Evolutionary conservation across 805 yeast species (phyloP).

Genomic region (Vanderwaltozyma yarrowii): DNA sequence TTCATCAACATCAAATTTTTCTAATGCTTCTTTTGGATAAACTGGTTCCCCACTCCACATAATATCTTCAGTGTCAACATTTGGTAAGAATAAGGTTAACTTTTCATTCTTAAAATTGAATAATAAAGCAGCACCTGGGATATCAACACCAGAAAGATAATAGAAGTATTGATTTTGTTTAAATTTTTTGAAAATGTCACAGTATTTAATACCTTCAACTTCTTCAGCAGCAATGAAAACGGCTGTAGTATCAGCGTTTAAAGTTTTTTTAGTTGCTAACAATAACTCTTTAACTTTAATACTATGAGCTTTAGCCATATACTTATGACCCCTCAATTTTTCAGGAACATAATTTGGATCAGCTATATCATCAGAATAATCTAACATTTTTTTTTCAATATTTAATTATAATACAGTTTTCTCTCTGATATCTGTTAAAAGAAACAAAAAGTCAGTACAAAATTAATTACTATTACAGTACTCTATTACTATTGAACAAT

Average conservation of each 20-base stretch:
- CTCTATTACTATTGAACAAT: no score
- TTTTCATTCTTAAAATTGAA: slow-evolving; percentile 45
- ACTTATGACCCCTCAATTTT: slow-evolving; percentile 33
- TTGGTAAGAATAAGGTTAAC: slow-evolving; percentile 68
- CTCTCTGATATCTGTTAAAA: no score
- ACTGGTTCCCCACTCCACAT: slow-evolving; percentile 96
- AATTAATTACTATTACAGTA: no score
- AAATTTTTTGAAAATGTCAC: slow-evolving; percentile 68
- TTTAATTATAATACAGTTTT: no score
- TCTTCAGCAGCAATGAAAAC: slow-evolving; percentile 55
- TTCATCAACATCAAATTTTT: slow-evolving; percentile 70
- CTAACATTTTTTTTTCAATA: no score
- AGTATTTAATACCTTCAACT: slow-evolving; percentile 52
- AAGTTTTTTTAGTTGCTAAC: slow-evolving; percentile 14
- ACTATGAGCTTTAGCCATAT: slow-evolving; percentile 81
- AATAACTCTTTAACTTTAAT: slow-evolving; percentile 37
- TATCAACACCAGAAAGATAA: slow-evolving; percentile 73
- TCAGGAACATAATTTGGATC: slow-evolving; percentile 17
- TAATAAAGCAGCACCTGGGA: slow-evolving; percentile 65
- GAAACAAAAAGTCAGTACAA: no score
- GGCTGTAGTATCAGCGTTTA: slow-evolving; percentile 27
- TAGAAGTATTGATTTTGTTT: slow-evolving; percentile 89
- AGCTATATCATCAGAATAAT: slow-evolving; percentile 5
- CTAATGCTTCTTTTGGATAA: slow-evolving; percentile 49
- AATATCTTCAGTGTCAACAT: slow-evolving; percentile 76